Percentiles rank a stretch among this genome's conserved stretches.
Conservation (phyloP, 139 green algal genomes). For the Tetradesmus obliquus region DNA sequence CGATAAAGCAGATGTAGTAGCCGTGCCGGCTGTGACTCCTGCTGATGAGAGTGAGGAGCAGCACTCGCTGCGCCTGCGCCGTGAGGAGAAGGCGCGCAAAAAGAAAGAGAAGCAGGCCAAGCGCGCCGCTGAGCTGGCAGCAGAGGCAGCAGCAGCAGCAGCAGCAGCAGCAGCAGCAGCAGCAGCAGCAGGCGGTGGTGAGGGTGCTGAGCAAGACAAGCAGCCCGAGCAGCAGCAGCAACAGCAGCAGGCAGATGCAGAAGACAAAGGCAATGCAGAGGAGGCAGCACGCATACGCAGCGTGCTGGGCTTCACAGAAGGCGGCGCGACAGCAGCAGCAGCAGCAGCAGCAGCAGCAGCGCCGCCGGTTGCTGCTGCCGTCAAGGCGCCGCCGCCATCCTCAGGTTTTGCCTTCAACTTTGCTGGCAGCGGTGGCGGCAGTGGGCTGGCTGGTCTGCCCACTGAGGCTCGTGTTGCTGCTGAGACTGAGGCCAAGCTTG, state of each 20-base stretch:
- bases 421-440: not conserved
- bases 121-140: slow-evolving; percentile 18
- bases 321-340: not conserved
- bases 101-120: slow-evolving; percentile 31
- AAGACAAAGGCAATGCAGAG: slow-evolving; percentile 68
- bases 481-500: slow-evolving; percentile 60
- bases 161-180: slow-evolving; percentile 3
- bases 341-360: not conserved
- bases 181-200: not conserved
- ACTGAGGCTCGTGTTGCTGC: slow-evolving; percentile 29
- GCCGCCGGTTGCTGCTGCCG: not conserved
- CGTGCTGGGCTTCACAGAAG: slow-evolving; percentile 59
- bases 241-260: not conserved
- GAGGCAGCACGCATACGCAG: slow-evolving; percentile 72
- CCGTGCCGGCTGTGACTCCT: not conserved
- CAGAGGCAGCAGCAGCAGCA: slow-evolving; percentile 11
- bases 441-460: not conserved
- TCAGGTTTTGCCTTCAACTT: slow-evolving; percentile 30
- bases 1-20: not conserved
- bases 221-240: not conserved
- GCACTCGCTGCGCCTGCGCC: not conserved
- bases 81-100: slow-evolving; percentile 21
- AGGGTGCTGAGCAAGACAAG: not conserved
- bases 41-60: not conserved
- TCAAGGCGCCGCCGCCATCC: not conserved